Percentiles rank a stretch among this genome's conserved stretches.
Conservation (phyloP, 768 basidiomycete genomes). For the Candolleomyces eurysporus region DNA sequence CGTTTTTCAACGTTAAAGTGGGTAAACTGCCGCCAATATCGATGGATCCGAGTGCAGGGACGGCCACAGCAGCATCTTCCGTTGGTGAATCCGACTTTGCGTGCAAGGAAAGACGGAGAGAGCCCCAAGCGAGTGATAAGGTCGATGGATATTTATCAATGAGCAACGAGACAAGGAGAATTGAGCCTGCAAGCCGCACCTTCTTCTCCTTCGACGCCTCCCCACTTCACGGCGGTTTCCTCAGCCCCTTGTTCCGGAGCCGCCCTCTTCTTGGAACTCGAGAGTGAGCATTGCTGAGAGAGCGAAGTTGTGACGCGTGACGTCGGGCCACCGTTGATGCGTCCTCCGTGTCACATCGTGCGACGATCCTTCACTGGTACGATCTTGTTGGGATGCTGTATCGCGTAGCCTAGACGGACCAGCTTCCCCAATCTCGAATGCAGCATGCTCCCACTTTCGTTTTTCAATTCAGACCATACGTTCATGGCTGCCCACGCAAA, state of each 20-base stretch:
- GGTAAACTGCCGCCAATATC: slow-evolving; percentile 78
- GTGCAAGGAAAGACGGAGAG: slow-evolving; percentile 13
- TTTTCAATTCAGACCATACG: no score
- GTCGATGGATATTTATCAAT: not conserved
- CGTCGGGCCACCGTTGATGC: no score
- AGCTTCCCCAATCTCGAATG: no score
- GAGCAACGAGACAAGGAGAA: slow-evolving; percentile 3
- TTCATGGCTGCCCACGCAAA: no score
- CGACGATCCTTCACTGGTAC: no score
- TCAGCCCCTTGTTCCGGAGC: slow-evolving; percentile 34
- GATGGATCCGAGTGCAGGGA: slow-evolving; percentile 35
- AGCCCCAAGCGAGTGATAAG: slow-evolving; percentile 1
- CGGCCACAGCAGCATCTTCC: slow-evolving; percentile 20
- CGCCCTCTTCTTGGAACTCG: slow-evolving; percentile 39
- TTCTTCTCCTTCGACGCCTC: slow-evolving; percentile 29
- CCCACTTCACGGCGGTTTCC: slow-evolving; percentile 18
- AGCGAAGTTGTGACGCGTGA: no score
- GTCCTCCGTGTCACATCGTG: no score
- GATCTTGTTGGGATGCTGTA: no score
- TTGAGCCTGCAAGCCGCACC: slow-evolving; percentile 19
- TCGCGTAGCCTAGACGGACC: no score
- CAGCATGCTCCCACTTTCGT: no score
- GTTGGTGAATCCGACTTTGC: slow-evolving; percentile 28
- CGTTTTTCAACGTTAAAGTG: slow-evolving; percentile 74
- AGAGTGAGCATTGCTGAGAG: no score